These are phyloP conservation scores for Dryadomyces quercus-mongolicae DNA, from an alignment of 2,329 filamentous ascomycete species.

Conservation along the genomic window DNA sequence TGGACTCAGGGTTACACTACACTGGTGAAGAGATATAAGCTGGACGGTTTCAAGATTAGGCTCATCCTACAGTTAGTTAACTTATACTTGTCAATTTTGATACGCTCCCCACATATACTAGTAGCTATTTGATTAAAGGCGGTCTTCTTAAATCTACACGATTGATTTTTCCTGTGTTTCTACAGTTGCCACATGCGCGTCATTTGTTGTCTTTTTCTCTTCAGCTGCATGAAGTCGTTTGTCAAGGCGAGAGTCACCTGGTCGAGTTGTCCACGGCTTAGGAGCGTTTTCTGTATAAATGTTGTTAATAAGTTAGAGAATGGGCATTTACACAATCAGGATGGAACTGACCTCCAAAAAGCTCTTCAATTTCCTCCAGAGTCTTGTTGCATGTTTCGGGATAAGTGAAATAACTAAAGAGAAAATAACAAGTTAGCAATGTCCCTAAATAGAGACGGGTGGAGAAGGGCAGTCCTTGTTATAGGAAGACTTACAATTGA, in stretches of 20 bases:
- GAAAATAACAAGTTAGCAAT: not conserved
- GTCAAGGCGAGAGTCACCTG: not conserved
- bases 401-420: conserved; percentile 18
- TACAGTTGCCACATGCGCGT: too few relatives aligned
- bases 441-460: not conserved
- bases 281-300: not conserved
- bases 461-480: too few relatives aligned
- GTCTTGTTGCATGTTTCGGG: conserved; percentile 28
- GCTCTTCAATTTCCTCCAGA: conserved; percentile 26
- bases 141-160: too few relatives aligned
- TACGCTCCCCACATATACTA: too few relatives aligned
- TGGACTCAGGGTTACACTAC: too few relatives aligned
- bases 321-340: not conserved
- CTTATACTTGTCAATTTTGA: not conserved
- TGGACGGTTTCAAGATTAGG: too few relatives aligned
- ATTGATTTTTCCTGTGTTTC: too few relatives aligned
- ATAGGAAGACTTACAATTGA: conserved; percentile 17
- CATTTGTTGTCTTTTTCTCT: not conserved
- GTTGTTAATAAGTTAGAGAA: not conserved
- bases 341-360: conserved; percentile 15
- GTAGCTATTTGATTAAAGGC: too few relatives aligned
- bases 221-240: not conserved
- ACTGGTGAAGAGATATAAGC: too few relatives aligned
- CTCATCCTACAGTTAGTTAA: too few relatives aligned
- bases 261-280: not conserved